Evolutionary conservation across 164 flowering plant species (phyloP).

Genomic region (Annona cherimola): DNA sequence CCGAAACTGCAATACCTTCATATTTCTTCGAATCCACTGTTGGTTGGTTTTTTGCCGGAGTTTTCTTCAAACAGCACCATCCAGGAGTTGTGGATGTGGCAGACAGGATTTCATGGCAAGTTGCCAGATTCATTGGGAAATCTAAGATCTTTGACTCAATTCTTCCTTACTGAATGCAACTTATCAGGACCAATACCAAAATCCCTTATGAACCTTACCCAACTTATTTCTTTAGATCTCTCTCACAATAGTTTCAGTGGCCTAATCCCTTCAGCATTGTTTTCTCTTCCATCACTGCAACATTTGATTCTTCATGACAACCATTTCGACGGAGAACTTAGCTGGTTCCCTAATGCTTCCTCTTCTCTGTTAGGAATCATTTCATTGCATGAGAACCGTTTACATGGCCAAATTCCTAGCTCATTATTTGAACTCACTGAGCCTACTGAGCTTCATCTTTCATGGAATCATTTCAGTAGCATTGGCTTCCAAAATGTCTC

Average conservation of each 20-base stretch:
- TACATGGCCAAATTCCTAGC: constrained; percentile 33
- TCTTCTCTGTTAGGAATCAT: constrained; percentile 8
- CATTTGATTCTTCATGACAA: constrained; percentile 26
- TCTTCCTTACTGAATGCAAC: constrained; percentile 21
- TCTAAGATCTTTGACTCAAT: constrained; percentile 20
- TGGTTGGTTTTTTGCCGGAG: constrained; percentile 33
- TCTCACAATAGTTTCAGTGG: too few relatives aligned
- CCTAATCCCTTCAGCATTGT: too few relatives aligned
- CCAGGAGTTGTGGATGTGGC: constrained; percentile 13
- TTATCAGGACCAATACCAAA: constrained; percentile 40
- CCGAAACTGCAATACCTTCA: constrained; percentile 22
- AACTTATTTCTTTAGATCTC: constrained; percentile 37
- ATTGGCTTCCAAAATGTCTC: too few relatives aligned
- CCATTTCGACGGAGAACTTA: constrained; percentile 25
- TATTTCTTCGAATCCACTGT: constrained; percentile 14
- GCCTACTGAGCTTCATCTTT: too few relatives aligned
- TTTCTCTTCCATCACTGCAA: constrained; percentile 24
- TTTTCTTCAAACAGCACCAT: constrained; percentile 22
- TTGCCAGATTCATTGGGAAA: constrained; percentile 35
- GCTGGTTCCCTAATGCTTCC: constrained; percentile 11
- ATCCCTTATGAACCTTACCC: constrained; percentile 21
- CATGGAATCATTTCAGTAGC: too few relatives aligned
- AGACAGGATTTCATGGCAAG: constrained; percentile 29
- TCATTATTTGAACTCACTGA: too few relatives aligned
- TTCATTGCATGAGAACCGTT: constrained; percentile 20